These are phyloP conservation scores for Trametes hirsuta DNA, from an alignment of 1,284 basidiomycete genomes.

Conservation along the genomic window DNA sequence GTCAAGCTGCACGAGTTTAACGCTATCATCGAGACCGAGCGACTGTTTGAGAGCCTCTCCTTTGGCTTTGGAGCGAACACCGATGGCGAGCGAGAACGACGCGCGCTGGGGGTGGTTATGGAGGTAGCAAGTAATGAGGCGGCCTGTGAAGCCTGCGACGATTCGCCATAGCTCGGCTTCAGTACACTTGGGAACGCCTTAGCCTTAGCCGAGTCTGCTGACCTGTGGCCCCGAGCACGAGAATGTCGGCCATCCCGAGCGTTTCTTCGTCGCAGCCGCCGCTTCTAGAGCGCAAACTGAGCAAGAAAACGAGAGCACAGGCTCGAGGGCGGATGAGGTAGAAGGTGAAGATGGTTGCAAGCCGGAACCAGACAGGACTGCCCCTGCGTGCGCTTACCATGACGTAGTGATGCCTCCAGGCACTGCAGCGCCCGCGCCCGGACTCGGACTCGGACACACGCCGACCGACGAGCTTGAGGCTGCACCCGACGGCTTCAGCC, in stretches of 20 bases:
- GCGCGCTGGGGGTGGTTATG: slow-evolving; percentile 59
- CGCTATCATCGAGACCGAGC: slow-evolving; percentile 43
- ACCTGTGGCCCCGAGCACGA: slow-evolving; percentile 68
- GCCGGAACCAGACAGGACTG: not conserved
- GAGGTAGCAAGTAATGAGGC: slow-evolving; percentile 64
- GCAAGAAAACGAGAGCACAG: not conserved
- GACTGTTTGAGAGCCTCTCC: slow-evolving; percentile 49
- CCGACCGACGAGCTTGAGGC: too few relatives aligned
- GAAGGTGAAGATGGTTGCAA: not conserved
- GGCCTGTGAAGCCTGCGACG: slow-evolving; percentile 62
- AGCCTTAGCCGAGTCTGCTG: slow-evolving; percentile 3
- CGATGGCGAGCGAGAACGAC: slow-evolving; percentile 62
- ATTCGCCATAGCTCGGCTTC: slow-evolving; percentile 17
- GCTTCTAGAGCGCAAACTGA: not conserved
- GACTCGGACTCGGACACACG: not conserved
- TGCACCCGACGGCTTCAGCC: not conserved
- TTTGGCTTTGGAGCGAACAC: slow-evolving; percentile 61
- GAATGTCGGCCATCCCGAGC: slow-evolving; percentile 47
- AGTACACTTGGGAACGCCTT: slow-evolving; percentile 13
- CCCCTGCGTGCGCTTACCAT: not conserved
- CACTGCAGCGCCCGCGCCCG: too few relatives aligned
- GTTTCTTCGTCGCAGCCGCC: not conserved
- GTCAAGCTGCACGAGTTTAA: slow-evolving; percentile 54
- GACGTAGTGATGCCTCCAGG: not conserved
- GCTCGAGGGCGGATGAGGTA: not conserved